Conservation (phyloP, 768 basidiomycete genomes). For the Xerocomellus dryophilus region DNA sequence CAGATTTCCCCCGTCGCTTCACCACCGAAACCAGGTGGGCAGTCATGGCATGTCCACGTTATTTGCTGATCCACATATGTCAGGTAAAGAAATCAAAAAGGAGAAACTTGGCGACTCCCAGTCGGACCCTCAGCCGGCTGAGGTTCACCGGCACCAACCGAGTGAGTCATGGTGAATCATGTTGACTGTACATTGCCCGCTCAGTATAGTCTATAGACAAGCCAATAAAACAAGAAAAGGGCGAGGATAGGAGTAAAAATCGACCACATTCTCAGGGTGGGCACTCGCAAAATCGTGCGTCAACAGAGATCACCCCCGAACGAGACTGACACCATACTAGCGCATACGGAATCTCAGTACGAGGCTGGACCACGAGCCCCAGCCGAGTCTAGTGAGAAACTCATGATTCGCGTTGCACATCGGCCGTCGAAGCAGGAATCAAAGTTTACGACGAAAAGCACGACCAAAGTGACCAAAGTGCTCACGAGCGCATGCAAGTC, state of each 20-base stretch:
- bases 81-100: conserved; percentile 3
- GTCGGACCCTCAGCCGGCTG: neutral
- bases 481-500: conserved; percentile 29
- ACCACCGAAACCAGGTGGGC: conserved; percentile 4
- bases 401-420: conserved; percentile 33
- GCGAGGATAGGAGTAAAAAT: neutral
- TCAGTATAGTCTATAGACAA: conserved; percentile 5
- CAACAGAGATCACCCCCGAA: neutral
- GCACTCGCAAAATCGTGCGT: conserved; percentile 13
- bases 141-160: neutral
- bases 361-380: neutral
- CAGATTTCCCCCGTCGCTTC: neutral
- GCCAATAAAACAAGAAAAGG: conserved; percentile 22
- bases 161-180: conserved; percentile 4
- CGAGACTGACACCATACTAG: neutral
- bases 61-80: neutral
- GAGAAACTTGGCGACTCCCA: conserved; percentile 1
- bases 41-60: neutral
- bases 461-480: conserved; percentile 32
- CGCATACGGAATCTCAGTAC: conserved; percentile 3
- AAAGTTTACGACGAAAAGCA: conserved; percentile 30
- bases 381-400: conserved; percentile 7
- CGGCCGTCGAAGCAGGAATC: conserved; percentile 29
- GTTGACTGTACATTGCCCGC: neutral
- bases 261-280: too few relatives aligned